These are phyloP conservation scores for Diaporthe destruens DNA, from an alignment of 2,329 filamentous ascomycete genomes.

Conservation along the genomic window DNA sequence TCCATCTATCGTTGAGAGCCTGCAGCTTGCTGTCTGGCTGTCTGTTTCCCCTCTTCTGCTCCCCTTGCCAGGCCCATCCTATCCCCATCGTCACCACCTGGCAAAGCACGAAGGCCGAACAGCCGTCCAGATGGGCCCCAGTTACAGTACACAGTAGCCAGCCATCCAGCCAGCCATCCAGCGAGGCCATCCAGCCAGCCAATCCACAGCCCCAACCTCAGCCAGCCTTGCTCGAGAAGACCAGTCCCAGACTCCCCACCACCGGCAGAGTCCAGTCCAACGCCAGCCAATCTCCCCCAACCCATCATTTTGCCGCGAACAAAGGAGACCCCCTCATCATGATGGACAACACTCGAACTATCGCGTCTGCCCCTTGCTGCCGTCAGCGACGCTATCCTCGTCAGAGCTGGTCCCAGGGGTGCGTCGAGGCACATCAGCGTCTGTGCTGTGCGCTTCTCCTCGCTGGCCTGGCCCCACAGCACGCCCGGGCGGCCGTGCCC, in stretches of 20 bases:
- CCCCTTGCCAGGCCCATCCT: neutral
- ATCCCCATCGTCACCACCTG: conserved; percentile 7
- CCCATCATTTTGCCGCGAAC: neutral
- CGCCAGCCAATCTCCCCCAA: conserved; percentile 15
- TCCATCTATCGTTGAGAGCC: conserved; percentile 1
- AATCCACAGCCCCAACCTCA: neutral
- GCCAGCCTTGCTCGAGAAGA: neutral
- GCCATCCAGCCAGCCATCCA: neutral
- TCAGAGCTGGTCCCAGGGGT: conserved; percentile 21
- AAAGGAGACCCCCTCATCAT: conserved; percentile 4
- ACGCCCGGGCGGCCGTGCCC: neutral
- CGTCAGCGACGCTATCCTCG: neutral
- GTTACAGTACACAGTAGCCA: too few relatives aligned
- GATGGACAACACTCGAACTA: conserved; percentile 4
- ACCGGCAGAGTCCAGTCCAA: neutral
- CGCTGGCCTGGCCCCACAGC: conserved; percentile 16
- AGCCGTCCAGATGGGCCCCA: neutral
- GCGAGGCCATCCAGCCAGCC: neutral
- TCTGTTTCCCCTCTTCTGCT: neutral
- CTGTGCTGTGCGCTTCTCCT: conserved; percentile 20
- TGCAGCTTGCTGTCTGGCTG: neutral
- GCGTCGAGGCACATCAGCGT: conserved; percentile 23
- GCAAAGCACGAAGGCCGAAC: neutral
- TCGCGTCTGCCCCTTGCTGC: neutral
- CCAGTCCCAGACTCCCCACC: neutral